A percentile compares a stretch with the other conserved stretches of the same genome.
Evolutionary conservation across 257 asterid species (phyloP).

Genomic region (Parsonsia alboflavescens): DNA sequence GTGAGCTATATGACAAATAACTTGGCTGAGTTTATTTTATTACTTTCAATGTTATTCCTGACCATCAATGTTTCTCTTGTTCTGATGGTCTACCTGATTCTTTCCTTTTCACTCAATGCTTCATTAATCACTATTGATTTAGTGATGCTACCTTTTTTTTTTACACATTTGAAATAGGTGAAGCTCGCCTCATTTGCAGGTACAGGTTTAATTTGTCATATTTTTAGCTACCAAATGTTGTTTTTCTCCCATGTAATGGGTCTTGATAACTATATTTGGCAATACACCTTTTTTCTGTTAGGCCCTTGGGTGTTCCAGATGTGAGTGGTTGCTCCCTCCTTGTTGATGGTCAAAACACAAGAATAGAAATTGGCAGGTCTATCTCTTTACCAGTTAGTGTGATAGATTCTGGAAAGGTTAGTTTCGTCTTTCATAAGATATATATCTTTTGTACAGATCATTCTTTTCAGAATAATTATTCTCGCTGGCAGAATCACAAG

Average conservation of each 20-base stretch:
- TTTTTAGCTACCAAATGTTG: background rate
- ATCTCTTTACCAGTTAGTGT: constrained; percentile 48
- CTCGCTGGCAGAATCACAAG: background rate
- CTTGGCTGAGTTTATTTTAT: background rate
- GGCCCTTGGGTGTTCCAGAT: constrained; percentile 54
- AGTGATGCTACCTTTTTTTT: background rate
- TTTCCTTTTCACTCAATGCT: background rate
- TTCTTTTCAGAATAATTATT: background rate
- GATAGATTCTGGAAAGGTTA: constrained; percentile 57
- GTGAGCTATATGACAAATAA: constrained; percentile 16
- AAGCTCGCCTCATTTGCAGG: constrained; percentile 72
- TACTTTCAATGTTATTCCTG: background rate
- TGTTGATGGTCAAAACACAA: constrained; percentile 17
- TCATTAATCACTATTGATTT: background rate
- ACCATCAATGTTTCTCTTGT: background rate
- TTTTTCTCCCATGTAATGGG: background rate
- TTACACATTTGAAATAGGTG: constrained; percentile 40
- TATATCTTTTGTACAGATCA: background rate
- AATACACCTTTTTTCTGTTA: constrained; percentile 17
- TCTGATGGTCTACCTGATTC: background rate
- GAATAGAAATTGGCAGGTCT: constrained; percentile 40
- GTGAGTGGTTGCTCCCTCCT: constrained; percentile 41
- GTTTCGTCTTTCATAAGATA: constrained; percentile 4
- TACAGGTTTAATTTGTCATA: constrained; percentile 20
- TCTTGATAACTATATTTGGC: background rate